Conservation (phyloP, 805 yeast genomes). For the Lachancea mirantina region DNA sequence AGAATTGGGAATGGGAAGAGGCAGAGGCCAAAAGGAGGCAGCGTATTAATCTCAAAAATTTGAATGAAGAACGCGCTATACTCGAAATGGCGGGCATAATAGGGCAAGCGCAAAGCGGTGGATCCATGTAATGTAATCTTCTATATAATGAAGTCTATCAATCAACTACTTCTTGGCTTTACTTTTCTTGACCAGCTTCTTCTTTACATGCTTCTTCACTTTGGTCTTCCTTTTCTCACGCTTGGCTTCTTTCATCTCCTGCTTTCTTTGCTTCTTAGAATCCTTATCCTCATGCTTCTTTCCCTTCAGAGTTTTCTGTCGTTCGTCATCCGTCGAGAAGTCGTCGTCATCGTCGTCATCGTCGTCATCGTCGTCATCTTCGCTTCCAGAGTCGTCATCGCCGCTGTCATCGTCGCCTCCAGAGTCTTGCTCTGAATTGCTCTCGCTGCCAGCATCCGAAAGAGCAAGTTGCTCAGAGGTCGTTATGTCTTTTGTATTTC, state of each 20-base stretch:
- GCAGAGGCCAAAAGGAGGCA: conserved; percentile 75
- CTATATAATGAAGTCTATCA: not conserved
- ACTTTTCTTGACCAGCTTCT: conserved; percentile 60
- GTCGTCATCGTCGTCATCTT: conserved; percentile 30
- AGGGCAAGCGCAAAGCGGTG: conserved; percentile 45
- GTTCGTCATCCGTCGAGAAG: conserved; percentile 32
- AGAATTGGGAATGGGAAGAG: conserved; percentile 88
- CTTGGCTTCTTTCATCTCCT: conserved; percentile 67
- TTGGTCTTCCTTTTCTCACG: conserved; percentile 75
- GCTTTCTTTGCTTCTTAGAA: conserved; percentile 64
- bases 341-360: conserved; percentile 32
- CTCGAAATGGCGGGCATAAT: conserved; percentile 74
- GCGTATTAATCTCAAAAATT: conserved; percentile 52
- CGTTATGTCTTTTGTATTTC: conserved; percentile 16
- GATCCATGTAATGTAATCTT: conserved; percentile 32
- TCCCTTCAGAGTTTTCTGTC: conserved; percentile 44
- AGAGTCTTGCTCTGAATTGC: conserved; percentile 19
- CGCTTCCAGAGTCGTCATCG: conserved; percentile 27
- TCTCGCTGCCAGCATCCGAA: conserved; percentile 27
- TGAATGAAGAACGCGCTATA: conserved; percentile 79
- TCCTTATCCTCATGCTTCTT: conserved; percentile 78
- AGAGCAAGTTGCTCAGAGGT: conserved; percentile 16
- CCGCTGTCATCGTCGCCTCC: conserved; percentile 23
- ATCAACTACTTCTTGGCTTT: conserved; percentile 32
- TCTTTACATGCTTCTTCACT: conserved; percentile 76